phyloP scores from a whole-genome alignment of 1,139 yeast genomes.

The Sugiyamaella grinbergsii region DNA sequence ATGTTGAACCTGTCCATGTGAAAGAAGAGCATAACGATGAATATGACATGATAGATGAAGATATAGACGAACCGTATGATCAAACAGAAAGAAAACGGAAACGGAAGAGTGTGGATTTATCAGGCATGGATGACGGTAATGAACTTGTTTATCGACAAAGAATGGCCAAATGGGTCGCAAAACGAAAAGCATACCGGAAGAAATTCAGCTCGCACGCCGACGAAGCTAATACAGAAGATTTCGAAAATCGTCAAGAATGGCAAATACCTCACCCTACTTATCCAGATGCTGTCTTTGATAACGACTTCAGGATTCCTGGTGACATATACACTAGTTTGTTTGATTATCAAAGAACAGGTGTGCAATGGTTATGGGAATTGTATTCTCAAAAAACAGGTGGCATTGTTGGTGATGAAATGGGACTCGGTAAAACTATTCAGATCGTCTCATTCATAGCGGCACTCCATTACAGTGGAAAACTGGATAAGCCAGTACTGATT shows the following conservation, averaged over 20 bases:
- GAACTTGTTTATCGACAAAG: slow-evolving; percentile 62
- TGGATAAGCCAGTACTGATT: slow-evolving; percentile 76
- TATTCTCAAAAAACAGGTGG: slow-evolving; percentile 90
- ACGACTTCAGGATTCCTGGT: slow-evolving; percentile 77
- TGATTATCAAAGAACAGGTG: slow-evolving; percentile 92
- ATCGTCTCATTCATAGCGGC: slow-evolving; percentile 89
- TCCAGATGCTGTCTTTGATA: slow-evolving; percentile 73
- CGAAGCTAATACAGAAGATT: slow-evolving; percentile 29
- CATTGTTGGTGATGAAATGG: slow-evolving; percentile 97
- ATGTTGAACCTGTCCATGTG: not conserved
- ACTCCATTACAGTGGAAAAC: slow-evolving; percentile 73
- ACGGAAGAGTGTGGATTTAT: slow-evolving; percentile 1
- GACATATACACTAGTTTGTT: slow-evolving; percentile 84
- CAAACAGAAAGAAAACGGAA: slow-evolving; percentile 1
- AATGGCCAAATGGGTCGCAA: slow-evolving; percentile 57
- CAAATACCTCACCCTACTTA: slow-evolving; percentile 72
- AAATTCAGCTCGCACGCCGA: slow-evolving; percentile 16
- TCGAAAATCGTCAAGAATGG: slow-evolving; percentile 57
- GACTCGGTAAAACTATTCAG: slow-evolving; percentile 93
- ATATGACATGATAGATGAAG: slow-evolving; percentile 6
- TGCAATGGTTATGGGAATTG: slow-evolving; percentile 71
- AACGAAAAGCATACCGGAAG: slow-evolving; percentile 39
- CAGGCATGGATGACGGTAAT: slow-evolving; percentile 75
- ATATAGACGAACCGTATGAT: not conserved
- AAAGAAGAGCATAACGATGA: slow-evolving; percentile 22